A percentile compares a stretch with the other conserved stretches of the same genome.
These are phyloP conservation scores for Amylocarpus encephaloides DNA, from an alignment of 2,329 filamentous ascomycete genomes.

Conservation along the genomic window DNA sequence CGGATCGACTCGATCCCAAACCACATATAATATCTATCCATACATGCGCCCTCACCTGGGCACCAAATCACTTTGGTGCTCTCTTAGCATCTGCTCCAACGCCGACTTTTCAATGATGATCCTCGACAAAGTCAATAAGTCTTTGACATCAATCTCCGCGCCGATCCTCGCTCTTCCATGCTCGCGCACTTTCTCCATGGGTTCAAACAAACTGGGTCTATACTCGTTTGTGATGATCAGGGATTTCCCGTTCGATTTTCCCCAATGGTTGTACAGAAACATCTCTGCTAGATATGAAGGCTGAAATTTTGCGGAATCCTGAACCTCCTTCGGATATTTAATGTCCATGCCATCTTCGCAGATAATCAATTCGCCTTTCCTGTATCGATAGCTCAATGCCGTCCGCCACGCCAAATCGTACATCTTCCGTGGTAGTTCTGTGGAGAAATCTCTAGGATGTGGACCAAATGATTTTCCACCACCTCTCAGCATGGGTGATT, in stretches of 20 bases:
- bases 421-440: conserved; percentile 75
- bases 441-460: conserved; percentile 83
- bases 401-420: conserved; percentile 96
- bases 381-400: conserved; percentile 85
- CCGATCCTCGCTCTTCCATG: conserved; percentile 65
- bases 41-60: conserved; percentile 19
- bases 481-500: conserved; percentile 74
- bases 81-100: conserved; percentile 65
- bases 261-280: conserved; percentile 65
- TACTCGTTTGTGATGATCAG: conserved; percentile 64
- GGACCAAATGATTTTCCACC: conserved; percentile 90
- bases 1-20: neutral
- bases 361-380: conserved; percentile 78
- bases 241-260: conserved; percentile 59
- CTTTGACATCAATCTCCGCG: conserved; percentile 90
- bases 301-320: conserved; percentile 10
- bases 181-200: conserved; percentile 56
- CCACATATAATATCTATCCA: conserved; percentile 13
- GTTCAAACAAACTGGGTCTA: conserved; percentile 58
- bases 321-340: conserved; percentile 25
- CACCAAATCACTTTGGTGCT: conserved; percentile 62
- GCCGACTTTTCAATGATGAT: conserved; percentile 82
- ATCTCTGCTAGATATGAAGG: conserved; percentile 61
- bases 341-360: conserved; percentile 74
- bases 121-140: conserved; percentile 77